These are phyloP conservation scores for Vitis rotundifolia DNA, from an alignment of 164 flowering plant species.

Conservation along the genomic window DNA sequence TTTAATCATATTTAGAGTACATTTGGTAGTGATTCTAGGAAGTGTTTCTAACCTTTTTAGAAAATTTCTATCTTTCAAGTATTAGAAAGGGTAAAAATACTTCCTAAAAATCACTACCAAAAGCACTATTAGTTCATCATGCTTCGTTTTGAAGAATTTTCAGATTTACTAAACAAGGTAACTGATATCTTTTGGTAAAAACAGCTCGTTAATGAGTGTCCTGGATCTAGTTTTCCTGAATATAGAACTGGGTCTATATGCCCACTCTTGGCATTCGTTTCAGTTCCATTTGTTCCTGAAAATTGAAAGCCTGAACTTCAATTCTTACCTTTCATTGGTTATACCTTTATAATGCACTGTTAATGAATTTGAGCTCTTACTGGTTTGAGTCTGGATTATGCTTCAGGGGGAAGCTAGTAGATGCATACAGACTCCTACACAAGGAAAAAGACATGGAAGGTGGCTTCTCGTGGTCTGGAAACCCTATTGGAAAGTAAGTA, in stretches of 20 bases:
- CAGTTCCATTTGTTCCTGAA: not conserved
- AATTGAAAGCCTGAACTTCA: not conserved
- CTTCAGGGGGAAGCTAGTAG: conserved; percentile 84
- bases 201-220: not conserved
- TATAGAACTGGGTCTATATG: not conserved
- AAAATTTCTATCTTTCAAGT: too few species aligned
- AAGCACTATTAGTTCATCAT: too few species aligned
- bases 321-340: too few species aligned
- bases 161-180: too few species aligned
- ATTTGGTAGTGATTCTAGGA: too few species aligned
- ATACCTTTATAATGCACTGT: too few species aligned
- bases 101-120: too few species aligned
- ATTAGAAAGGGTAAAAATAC: too few species aligned
- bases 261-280: not conserved
- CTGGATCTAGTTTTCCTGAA: not conserved
- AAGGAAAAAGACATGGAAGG: conserved; percentile 78
- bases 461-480: conserved; percentile 98
- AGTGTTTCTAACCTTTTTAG: too few species aligned
- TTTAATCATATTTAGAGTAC: too few species aligned
- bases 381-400: conserved; percentile 7
- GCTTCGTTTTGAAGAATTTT: too few species aligned
- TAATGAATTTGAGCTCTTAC: not conserved
- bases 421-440: conserved; percentile 84
- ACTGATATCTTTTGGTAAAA: not conserved
- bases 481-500: conserved; percentile 91